These are phyloP conservation scores for Sporothrix dimorphospora DNA, from an alignment of 2,329 filamentous ascomycete species.

Conservation along the genomic window DNA sequence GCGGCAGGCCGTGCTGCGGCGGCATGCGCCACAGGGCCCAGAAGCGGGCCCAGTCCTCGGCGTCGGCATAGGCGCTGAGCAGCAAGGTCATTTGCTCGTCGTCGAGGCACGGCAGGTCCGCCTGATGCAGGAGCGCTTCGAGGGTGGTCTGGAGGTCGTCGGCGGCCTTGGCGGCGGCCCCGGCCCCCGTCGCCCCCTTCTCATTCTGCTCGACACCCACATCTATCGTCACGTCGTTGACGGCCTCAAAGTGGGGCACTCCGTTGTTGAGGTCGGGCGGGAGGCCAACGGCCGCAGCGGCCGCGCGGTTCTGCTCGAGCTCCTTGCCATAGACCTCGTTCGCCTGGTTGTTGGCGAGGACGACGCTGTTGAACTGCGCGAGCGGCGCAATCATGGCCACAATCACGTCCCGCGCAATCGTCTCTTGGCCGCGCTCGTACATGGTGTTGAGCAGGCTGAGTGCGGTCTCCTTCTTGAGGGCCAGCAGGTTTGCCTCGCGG, in stretches of 20 bases:
- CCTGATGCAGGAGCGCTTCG: conserved; percentile 49
- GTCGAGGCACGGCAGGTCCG: conserved; percentile 44
- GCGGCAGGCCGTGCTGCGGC: conserved; percentile 51
- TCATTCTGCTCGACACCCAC: not conserved
- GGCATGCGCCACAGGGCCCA: conserved; percentile 64
- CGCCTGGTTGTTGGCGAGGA: not conserved
- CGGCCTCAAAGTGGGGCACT: not conserved
- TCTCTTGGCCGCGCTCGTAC: conserved; percentile 49
- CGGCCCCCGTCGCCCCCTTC: not conserved
- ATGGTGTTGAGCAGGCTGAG: conserved; percentile 51
- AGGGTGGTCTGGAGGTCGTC: conserved; percentile 49
- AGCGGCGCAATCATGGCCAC: conserved; percentile 49
- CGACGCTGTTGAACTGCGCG: conserved; percentile 39
- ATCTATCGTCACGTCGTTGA: not conserved
- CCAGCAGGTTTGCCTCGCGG: not conserved
- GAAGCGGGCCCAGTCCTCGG: conserved; percentile 58
- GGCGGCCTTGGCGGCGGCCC: conserved; percentile 33
- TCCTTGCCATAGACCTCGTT: not conserved
- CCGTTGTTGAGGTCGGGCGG: not conserved
- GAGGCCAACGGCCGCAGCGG: not conserved
- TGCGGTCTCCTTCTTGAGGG: conserved; percentile 35
- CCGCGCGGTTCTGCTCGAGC: not conserved
- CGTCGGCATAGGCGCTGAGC: conserved; percentile 51
- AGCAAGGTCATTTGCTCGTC: conserved; percentile 47
- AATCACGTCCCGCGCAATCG: conserved; percentile 54